Percentiles rank a stretch among this genome's conserved stretches.
Evolutionary conservation across 352 stramenopile species (phyloP).

Genomic region (Saprolegnia diclina): DNA sequence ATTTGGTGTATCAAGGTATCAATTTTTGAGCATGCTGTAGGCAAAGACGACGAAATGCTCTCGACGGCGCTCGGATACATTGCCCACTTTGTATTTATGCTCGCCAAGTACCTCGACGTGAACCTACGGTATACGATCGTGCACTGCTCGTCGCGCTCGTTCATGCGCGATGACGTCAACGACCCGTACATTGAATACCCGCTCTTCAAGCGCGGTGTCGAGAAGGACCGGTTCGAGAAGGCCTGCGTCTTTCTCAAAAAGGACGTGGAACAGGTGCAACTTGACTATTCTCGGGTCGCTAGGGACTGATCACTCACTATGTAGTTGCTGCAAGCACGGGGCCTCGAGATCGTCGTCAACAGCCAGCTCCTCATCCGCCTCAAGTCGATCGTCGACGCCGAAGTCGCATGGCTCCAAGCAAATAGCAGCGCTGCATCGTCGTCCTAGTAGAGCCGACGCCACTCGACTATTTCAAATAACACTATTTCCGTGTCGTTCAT

Average conservation of each 20-base stretch:
- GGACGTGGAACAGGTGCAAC: constrained; percentile 79
- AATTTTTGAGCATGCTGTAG: constrained; percentile 23
- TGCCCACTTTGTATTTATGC: constrained; percentile 82
- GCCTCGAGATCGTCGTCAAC: constrained; percentile 61
- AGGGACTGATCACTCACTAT: constrained; percentile 6
- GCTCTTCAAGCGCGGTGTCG: constrained; percentile 70
- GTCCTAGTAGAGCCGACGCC: neutral
- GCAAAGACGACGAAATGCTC: constrained; percentile 69
- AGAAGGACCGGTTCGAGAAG: constrained; percentile 71
- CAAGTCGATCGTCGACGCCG: constrained; percentile 61
- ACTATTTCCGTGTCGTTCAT: neutral
- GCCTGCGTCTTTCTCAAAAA: constrained; percentile 72
- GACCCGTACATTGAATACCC: constrained; percentile 72
- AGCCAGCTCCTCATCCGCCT: constrained; percentile 55
- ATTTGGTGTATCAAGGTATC: neutral
- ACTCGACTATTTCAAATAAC: too few relatives aligned
- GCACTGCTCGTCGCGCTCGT: constrained; percentile 73
- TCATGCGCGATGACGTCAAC: constrained; percentile 83
- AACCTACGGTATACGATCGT: constrained; percentile 78
- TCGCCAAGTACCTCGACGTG: constrained; percentile 84
- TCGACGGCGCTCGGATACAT: constrained; percentile 82
- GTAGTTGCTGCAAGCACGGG: constrained; percentile 69
- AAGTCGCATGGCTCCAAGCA: constrained; percentile 51
- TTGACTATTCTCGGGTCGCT: neutral
- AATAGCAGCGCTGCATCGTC: neutral